phyloP scores from a whole-genome alignment of 345 rosid genomes.

The Psidium friedrichsthalianum region DNA sequence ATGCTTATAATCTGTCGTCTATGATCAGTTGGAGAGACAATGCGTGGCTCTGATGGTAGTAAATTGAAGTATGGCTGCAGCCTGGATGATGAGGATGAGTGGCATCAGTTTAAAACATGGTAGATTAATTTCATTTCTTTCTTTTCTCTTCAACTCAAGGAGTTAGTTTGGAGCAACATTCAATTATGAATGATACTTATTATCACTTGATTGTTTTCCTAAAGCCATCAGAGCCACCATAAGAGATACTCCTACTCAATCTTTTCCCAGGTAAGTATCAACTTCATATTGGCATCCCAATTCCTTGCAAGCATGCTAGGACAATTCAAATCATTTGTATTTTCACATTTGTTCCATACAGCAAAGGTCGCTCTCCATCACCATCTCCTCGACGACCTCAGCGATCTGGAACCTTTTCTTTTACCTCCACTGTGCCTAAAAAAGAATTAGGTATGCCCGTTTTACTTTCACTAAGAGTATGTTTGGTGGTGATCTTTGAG shows the following conservation, averaged over 20 bases:
- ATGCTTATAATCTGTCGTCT: not conserved
- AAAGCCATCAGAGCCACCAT: constrained; percentile 75
- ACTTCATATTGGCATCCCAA: not conserved
- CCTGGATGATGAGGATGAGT: constrained; percentile 3
- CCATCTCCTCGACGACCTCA: constrained; percentile 53
- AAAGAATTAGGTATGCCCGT: constrained; percentile 47
- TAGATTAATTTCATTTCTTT: constrained; percentile 9
- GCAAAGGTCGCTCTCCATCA: constrained; percentile 56
- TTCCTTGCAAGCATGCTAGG: not conserved
- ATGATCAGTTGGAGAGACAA: constrained; percentile 72
- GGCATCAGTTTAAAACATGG: constrained; percentile 68
- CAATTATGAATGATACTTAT: constrained; percentile 9
- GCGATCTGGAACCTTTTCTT: constrained; percentile 65
- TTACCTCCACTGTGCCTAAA: constrained; percentile 51
- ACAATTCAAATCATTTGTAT: not conserved
- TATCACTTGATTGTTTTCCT: constrained; percentile 5
- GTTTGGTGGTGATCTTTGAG: not conserved
- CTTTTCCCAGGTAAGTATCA: constrained; percentile 32
- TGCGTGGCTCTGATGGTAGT: constrained; percentile 37
- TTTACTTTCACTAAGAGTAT: not conserved
- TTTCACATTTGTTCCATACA: constrained; percentile 10
- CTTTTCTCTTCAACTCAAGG: not conserved
- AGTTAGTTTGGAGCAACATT: not conserved
- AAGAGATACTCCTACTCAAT: constrained; percentile 11
- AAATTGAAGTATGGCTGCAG: constrained; percentile 27